Conservation (phyloP, 805 yeast species). For the Lachancea cidri region DNA sequence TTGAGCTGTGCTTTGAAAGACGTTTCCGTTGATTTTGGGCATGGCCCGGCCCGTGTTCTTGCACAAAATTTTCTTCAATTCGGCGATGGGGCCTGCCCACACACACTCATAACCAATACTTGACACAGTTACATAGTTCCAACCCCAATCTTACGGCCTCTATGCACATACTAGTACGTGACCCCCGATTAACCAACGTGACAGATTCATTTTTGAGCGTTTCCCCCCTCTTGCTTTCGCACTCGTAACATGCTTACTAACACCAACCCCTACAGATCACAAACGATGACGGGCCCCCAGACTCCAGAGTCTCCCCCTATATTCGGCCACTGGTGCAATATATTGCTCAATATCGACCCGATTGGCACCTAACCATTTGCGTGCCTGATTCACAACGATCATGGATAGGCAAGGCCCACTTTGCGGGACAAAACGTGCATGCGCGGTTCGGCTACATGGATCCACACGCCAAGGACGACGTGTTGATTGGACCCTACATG, state of each 20-base stretch:
- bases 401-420: conserved; percentile 97
- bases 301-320: conserved; percentile 75
- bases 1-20: too few relatives aligned
- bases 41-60: not conserved
- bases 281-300: conserved; percentile 95
- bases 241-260: conserved; percentile 1
- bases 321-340: conserved; percentile 75
- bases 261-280: conserved; percentile 43
- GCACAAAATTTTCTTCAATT: not conserved
- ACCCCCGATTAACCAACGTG: not conserved
- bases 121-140: too few relatives aligned
- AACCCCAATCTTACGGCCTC: too few relatives aligned
- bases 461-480: conserved; percentile 46
- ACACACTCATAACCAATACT: too few relatives aligned
- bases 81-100: too few relatives aligned
- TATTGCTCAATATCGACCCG: conserved; percentile 48
- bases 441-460: conserved; percentile 55
- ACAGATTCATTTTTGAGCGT: not conserved
- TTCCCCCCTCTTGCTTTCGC: not conserved
- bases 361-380: conserved; percentile 81
- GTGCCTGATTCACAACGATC: conserved; percentile 82
- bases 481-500: conserved; percentile 64
- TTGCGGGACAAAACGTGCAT: conserved; percentile 65
- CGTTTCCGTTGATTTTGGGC: not conserved
- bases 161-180: conserved; percentile 13